These are phyloP conservation scores for Umbelopsis sp. DNA, from an alignment of 192 early-diverging fungal genomes.

Conservation along the genomic window DNA sequence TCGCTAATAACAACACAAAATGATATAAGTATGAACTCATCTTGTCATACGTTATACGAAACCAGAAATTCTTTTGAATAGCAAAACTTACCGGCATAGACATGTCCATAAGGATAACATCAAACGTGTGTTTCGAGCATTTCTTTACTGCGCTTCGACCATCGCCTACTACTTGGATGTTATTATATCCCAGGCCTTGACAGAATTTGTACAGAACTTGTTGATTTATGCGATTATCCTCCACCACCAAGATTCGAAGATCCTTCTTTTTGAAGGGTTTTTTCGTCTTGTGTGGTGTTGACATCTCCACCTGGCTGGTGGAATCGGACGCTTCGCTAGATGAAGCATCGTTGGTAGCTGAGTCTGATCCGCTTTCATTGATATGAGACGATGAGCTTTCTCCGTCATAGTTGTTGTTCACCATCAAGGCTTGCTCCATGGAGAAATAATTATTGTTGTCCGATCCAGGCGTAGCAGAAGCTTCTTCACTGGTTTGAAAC, in stretches of 20 bases:
- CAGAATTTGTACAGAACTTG: slow-evolving; percentile 19
- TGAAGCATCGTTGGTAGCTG: slow-evolving; percentile 4
- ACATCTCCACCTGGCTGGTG: not conserved
- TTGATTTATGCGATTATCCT: slow-evolving; percentile 24
- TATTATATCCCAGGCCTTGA: slow-evolving; percentile 11
- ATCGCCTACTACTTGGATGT: slow-evolving; percentile 20
- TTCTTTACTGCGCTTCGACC: slow-evolving; percentile 20
- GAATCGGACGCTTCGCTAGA: slow-evolving; percentile 4
- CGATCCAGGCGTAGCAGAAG: not conserved
- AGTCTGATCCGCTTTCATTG: not conserved
- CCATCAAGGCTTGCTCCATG: slow-evolving; percentile 23
- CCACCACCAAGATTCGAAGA: not conserved
- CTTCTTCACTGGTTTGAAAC: slow-evolving; percentile 14
- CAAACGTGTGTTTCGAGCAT: slow-evolving; percentile 6
- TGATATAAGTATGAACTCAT: not conserved
- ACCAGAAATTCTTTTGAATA: not conserved
- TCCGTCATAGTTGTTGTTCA: slow-evolving; percentile 12
- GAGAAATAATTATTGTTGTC: slow-evolving; percentile 25
- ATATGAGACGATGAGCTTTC: not conserved
- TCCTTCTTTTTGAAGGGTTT: not conserved
- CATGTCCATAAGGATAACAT: slow-evolving; percentile 22
- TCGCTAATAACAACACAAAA: not conserved
- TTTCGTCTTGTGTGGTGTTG: not conserved
- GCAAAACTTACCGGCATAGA: slow-evolving; percentile 21
- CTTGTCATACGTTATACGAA: not conserved